phyloP scores from a whole-genome alignment of 306 rosid species.

The Prinsepia uniflora region DNA sequence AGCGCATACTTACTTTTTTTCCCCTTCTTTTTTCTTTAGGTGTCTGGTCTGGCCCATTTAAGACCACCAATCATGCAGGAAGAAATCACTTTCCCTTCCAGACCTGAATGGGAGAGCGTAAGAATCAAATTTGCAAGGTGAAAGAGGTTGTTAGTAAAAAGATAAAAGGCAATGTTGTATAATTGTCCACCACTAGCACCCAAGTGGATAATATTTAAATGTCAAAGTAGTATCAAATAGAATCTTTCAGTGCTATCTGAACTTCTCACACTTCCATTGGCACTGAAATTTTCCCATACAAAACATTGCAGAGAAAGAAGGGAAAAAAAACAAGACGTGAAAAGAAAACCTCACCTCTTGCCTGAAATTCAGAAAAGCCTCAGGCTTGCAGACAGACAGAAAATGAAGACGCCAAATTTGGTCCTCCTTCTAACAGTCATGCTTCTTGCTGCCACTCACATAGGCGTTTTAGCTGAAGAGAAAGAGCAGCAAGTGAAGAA shows the following conservation, averaged over 20 bases:
- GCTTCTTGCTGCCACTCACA: constrained; percentile 34
- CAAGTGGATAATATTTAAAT: not conserved
- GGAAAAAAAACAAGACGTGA: not conserved
- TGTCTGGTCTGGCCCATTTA: not conserved
- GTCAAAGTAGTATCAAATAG: not conserved
- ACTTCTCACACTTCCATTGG: constrained; percentile 5
- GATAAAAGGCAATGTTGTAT: not conserved
- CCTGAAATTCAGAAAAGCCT: constrained; percentile 17
- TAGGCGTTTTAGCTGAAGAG: constrained; percentile 36
- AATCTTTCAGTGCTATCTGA: constrained; percentile 15
- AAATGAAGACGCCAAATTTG: constrained; percentile 27
- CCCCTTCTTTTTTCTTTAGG: too few relatives aligned
- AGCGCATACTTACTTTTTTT: not conserved
- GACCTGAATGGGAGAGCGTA: not conserved
- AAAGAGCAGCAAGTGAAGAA: constrained; percentile 35
- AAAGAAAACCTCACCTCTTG: not conserved
- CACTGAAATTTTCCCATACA: not conserved
- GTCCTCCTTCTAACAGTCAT: constrained; percentile 31
- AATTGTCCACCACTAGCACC: constrained; percentile 2
- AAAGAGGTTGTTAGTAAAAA: not conserved
- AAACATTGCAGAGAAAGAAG: constrained; percentile 2
- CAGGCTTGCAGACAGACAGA: constrained; percentile 6
- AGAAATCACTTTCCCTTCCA: not conserved
- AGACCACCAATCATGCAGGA: not conserved
- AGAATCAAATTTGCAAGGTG: constrained; percentile 9